These are phyloP conservation scores for Cucurbita ficifolia DNA, from an alignment of 306 rosid genomes.

Conservation along the genomic window DNA sequence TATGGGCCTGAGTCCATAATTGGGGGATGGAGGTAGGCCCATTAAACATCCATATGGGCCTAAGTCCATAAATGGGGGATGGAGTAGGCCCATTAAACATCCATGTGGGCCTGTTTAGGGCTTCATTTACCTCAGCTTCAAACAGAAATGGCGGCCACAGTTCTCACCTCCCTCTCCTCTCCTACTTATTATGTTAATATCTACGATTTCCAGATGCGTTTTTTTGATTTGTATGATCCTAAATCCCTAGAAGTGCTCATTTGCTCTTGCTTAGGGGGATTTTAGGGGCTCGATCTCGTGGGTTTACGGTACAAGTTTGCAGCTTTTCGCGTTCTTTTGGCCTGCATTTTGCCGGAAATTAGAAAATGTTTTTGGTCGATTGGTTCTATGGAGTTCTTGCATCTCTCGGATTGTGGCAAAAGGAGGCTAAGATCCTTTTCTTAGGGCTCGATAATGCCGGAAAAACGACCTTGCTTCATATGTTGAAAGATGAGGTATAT, in stretches of 20 bases:
- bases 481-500: constrained; percentile 82
- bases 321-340: constrained; percentile 2
- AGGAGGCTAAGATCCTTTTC: constrained; percentile 90
- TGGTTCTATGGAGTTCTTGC: constrained; percentile 86
- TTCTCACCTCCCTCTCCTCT: neutral
- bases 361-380: constrained; percentile 53
- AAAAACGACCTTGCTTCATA: constrained; percentile 79
- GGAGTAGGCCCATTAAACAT: neutral
- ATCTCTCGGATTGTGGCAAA: constrained; percentile 84
- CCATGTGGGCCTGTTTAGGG: neutral
- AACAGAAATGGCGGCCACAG: neutral
- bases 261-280: constrained; percentile 12
- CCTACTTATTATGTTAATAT: neutral
- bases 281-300: constrained; percentile 22
- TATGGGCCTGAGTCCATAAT: no score
- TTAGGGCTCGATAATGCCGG: constrained; percentile 86
- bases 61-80: no score
- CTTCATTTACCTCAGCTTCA: neutral
- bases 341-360: neutral
- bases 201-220: neutral
- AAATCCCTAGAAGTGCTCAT: neutral
- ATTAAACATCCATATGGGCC: neutral
- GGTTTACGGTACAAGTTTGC: constrained; percentile 10
- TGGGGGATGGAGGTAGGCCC: neutral
- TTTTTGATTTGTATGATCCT: neutral